Percentiles rank a stretch among this genome's conserved stretches.
phyloP scores from a whole-genome alignment of 805 yeast genomes.

The Maudiozyma bulderi region DNA sequence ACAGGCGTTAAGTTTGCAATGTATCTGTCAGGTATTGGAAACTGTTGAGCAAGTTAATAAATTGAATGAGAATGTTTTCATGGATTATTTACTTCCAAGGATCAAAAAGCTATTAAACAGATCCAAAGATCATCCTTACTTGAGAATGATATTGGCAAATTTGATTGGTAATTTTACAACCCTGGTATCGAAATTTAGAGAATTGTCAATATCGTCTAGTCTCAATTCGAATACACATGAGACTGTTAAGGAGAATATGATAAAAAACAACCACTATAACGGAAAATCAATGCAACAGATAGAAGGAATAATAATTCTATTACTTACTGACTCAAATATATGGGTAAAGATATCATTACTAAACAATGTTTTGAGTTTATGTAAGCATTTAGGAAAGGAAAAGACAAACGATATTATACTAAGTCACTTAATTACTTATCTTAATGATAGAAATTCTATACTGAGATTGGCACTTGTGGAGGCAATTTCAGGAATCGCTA shows the following conservation, averaged over 20 bases:
- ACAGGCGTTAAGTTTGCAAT: conserved; percentile 53
- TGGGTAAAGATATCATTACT: conserved; percentile 63
- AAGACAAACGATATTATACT: conserved; percentile 80
- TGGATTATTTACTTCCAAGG: conserved; percentile 75
- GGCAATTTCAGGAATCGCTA: conserved; percentile 62
- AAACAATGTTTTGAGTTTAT: conserved; percentile 61
- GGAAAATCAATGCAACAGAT: conserved; percentile 32
- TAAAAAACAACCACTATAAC: conserved; percentile 14
- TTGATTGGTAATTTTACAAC: conserved; percentile 66
- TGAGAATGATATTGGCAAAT: conserved; percentile 60
- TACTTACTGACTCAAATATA: conserved; percentile 61
- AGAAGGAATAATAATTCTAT: conserved; percentile 51
- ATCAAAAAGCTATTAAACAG: conserved; percentile 37
- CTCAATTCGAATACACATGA: conserved; percentile 11
- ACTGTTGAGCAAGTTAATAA: conserved; percentile 60
- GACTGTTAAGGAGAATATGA: conserved; percentile 11
- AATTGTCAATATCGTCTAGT: conserved; percentile 37
- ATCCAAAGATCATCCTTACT: conserved; percentile 34
- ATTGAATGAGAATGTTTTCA: conserved; percentile 64
- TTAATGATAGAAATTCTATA: conserved; percentile 67
- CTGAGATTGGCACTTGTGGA: conserved; percentile 64
- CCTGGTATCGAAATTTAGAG: conserved; percentile 52
- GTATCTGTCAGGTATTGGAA: conserved; percentile 56
- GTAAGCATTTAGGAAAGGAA: conserved; percentile 76
- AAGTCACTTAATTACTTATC: conserved; percentile 83